phyloP scores from a whole-genome alignment of 2,329 filamentous ascomycete species.

The Plenodomus biglobosus region DNA sequence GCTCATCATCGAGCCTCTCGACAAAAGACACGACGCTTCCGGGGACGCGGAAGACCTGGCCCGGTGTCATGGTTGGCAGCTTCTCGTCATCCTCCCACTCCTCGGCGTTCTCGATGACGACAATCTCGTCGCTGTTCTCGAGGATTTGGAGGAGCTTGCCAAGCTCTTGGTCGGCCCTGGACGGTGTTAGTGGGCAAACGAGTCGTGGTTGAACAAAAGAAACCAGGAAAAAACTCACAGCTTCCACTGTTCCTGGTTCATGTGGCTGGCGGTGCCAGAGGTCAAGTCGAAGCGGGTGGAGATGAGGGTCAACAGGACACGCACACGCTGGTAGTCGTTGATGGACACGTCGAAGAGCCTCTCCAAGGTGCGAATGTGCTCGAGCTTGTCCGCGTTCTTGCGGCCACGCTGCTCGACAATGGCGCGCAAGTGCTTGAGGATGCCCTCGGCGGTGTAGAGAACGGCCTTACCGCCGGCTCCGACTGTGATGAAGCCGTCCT shows the following conservation, averaged over 20 bases:
- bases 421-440: conserved; percentile 90
- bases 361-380: conserved; percentile 98
- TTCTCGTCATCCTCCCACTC: conserved; percentile 99
- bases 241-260: conserved; percentile 98
- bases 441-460: conserved; percentile 94
- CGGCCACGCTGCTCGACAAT: conserved; percentile 96
- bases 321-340: conserved; percentile 91
- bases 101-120: conserved; percentile 88
- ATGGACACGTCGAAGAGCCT: conserved; percentile 86
- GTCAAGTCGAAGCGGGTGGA: conserved; percentile 94
- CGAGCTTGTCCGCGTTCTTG: conserved; percentile 94
- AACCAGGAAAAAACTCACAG: too few species aligned
- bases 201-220: too few species aligned
- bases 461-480: conserved; percentile 86
- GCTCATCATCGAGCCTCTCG: conserved; percentile 94
- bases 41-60: conserved; percentile 85
- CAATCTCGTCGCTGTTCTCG: conserved; percentile 74
- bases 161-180: conserved; percentile 80
- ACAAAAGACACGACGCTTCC: conserved; percentile 93
- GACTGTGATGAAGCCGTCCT: conserved; percentile 86
- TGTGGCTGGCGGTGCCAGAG: conserved; percentile 74
- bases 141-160: conserved; percentile 74
- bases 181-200: too few species aligned
- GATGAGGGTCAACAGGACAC: conserved; percentile 86
- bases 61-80: conserved; percentile 69